These are phyloP conservation scores for Epicoccum sorghinum DNA, from an alignment of 2,329 filamentous ascomycete species.

Conservation along the genomic window DNA sequence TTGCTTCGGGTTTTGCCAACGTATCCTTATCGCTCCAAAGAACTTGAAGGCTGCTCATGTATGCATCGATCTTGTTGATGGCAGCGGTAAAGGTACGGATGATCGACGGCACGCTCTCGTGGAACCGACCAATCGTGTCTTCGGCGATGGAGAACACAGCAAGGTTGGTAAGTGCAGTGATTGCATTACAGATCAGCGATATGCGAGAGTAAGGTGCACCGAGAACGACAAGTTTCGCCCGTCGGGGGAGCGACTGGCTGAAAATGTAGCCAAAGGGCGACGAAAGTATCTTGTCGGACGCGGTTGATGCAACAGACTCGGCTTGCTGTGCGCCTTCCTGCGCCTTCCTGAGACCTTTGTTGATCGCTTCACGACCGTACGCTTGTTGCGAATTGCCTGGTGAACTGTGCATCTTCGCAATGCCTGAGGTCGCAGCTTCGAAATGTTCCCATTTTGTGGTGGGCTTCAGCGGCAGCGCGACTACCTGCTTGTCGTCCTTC, in stretches of 20 bases:
- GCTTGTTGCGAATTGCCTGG: slow-evolving; percentile 44
- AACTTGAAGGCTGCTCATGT: slow-evolving; percentile 63
- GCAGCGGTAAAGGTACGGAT: slow-evolving; percentile 74
- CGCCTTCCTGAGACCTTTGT: slow-evolving; percentile 41
- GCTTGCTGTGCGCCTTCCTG: slow-evolving; percentile 36
- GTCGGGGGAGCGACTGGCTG: slow-evolving; percentile 70
- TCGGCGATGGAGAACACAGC: slow-evolving; percentile 76
- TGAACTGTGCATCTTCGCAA: slow-evolving; percentile 50
- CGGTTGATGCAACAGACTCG: slow-evolving; percentile 34
- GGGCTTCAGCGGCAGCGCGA: slow-evolving; percentile 49
- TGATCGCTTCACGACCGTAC: slow-evolving; percentile 43
- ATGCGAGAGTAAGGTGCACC: slow-evolving; percentile 73
- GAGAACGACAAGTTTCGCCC: slow-evolving; percentile 70
- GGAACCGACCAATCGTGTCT: slow-evolving; percentile 85
- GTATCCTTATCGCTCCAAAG: slow-evolving; percentile 82
- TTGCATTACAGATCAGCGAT: slow-evolving; percentile 55
- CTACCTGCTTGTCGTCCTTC: slow-evolving; percentile 54
- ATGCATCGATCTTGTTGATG: slow-evolving; percentile 71
- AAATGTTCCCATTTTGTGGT: slow-evolving; percentile 42
- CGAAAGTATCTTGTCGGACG: slow-evolving; percentile 33
- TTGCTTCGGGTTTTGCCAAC: slow-evolving; percentile 51
- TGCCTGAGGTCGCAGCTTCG: slow-evolving; percentile 46
- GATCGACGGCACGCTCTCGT: slow-evolving; percentile 76
- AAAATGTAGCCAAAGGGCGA: slow-evolving; percentile 70
- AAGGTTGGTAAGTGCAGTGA: slow-evolving; percentile 72